Evolutionary conservation across 768 basidiomycete genomes (phyloP).

Genomic region (Termitomyces titanicus): DNA sequence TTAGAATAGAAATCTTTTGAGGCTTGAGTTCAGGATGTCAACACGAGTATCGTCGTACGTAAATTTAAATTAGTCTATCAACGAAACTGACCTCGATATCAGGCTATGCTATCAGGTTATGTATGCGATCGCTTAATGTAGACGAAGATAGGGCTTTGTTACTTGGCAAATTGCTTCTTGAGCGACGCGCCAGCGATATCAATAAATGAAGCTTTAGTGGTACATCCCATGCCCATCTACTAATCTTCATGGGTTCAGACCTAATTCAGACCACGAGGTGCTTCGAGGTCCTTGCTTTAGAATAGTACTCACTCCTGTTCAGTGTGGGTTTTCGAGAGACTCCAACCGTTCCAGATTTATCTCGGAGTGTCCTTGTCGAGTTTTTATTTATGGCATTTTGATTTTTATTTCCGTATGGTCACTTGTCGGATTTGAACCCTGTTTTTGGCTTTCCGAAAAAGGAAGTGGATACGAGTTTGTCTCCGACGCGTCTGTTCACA

Average conservation of each 20-base stretch:
- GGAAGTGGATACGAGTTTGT: constrained; percentile 8
- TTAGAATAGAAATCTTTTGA: background rate
- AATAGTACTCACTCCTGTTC: too few relatives aligned
- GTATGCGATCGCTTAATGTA: background rate
- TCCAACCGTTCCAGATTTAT: background rate
- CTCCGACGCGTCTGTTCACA: constrained; percentile 10
- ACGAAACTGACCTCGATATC: background rate
- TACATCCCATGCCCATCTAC: background rate
- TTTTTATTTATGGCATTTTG: background rate
- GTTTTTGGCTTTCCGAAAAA: constrained; percentile 2
- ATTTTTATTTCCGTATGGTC: background rate
- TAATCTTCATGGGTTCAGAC: background rate
- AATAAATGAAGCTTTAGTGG: too few relatives aligned
- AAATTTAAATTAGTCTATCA: background rate
- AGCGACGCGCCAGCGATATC: background rate
- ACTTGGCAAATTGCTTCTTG: background rate
- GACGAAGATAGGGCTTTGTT: background rate
- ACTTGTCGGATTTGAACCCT: background rate
- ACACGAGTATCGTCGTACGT: background rate
- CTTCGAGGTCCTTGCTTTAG: background rate
- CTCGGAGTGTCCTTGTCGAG: background rate
- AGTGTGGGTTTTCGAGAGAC: too few relatives aligned
- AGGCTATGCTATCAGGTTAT: background rate
- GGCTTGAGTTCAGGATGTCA: background rate
- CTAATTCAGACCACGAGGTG: background rate